Conservation (phyloP, 2,329 filamentous ascomycete genomes). For the Zymoseptoria brevis region DNA sequence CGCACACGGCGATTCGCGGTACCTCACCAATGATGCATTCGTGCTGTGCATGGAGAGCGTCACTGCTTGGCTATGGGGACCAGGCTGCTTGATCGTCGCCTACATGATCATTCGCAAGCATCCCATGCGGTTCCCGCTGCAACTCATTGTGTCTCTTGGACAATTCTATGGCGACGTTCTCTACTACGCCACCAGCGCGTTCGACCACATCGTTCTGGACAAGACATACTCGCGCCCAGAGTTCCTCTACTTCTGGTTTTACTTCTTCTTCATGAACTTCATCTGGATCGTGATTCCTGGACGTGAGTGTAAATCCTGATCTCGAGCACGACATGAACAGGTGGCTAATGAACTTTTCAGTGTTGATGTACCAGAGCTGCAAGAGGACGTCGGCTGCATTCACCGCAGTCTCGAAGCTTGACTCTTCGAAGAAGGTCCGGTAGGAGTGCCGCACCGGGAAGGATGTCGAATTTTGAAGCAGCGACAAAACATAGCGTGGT, state of each 20-base stretch:
- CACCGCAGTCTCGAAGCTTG: constrained; percentile 13
- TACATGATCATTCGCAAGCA: constrained; percentile 47
- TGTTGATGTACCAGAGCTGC: constrained; percentile 23
- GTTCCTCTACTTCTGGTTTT: constrained; percentile 57
- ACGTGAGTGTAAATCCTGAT: constrained; percentile 35
- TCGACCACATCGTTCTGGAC: constrained; percentile 50
- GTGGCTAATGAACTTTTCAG: constrained; percentile 14
- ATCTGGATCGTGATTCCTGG: constrained; percentile 58
- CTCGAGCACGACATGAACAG: background rate
- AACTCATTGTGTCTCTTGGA: constrained; percentile 53
- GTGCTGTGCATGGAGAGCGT: constrained; percentile 82
- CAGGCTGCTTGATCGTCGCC: constrained; percentile 51
- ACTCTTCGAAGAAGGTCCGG: constrained; percentile 19
- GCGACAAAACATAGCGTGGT: background rate
- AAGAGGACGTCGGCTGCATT: constrained; percentile 19
- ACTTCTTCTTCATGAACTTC: constrained; percentile 59
- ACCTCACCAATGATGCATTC: constrained; percentile 72
- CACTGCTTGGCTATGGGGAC: constrained; percentile 64
- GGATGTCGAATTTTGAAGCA: background rate
- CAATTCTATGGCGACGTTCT: constrained; percentile 58
- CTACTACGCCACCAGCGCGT: constrained; percentile 57
- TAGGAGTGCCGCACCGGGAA: constrained; percentile 1
- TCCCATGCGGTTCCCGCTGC: constrained; percentile 51
- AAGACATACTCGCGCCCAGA: constrained; percentile 54
- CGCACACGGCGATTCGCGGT: constrained; percentile 75